phyloP scores from a whole-genome alignment of 805 yeast species.

The Lipomyces sp. region DNA sequence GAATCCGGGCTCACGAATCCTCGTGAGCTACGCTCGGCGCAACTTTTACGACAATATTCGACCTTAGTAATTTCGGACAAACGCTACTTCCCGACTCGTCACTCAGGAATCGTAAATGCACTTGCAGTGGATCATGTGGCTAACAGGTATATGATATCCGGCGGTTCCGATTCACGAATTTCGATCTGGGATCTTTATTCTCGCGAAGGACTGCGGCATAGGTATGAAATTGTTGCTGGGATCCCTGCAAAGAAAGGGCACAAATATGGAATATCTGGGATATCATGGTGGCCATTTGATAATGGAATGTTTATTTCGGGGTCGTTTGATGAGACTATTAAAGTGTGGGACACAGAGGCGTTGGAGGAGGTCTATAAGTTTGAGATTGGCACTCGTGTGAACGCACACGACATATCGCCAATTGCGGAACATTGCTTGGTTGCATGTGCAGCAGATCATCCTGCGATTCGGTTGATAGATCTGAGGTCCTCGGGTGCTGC shows the following conservation, averaged over 20 bases:
- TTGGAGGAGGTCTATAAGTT: slow-evolving; percentile 71
- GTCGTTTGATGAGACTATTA: slow-evolving; percentile 77
- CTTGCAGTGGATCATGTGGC: slow-evolving; percentile 57
- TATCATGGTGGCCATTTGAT: slow-evolving; percentile 83
- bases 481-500: slow-evolving; percentile 35
- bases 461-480: slow-evolving; percentile 59
- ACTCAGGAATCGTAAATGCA: slow-evolving; percentile 59
- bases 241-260: slow-evolving; percentile 51
- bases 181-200: slow-evolving; percentile 66
- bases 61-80: slow-evolving; percentile 27
- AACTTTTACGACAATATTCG: slow-evolving; percentile 26
- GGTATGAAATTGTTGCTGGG: slow-evolving; percentile 36
- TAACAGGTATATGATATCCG: slow-evolving; percentile 62
- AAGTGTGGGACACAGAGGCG: slow-evolving; percentile 78
- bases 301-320: slow-evolving; percentile 83
- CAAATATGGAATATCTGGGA: slow-evolving; percentile 77
- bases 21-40: slow-evolving; percentile 34
- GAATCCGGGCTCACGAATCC: slow-evolving; percentile 34
- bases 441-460: slow-evolving; percentile 73
- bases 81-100: slow-evolving; percentile 40
- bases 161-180: slow-evolving; percentile 72
- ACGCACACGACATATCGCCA: slow-evolving; percentile 65
- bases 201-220: slow-evolving; percentile 34
- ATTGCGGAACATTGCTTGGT: slow-evolving; percentile 56
- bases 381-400: slow-evolving; percentile 63